Evolutionary conservation across 2,329 filamentous ascomycete species (phyloP), one percentile per base, ranked within the genome.

Genomic region (Apiospora koreana): DNA sequence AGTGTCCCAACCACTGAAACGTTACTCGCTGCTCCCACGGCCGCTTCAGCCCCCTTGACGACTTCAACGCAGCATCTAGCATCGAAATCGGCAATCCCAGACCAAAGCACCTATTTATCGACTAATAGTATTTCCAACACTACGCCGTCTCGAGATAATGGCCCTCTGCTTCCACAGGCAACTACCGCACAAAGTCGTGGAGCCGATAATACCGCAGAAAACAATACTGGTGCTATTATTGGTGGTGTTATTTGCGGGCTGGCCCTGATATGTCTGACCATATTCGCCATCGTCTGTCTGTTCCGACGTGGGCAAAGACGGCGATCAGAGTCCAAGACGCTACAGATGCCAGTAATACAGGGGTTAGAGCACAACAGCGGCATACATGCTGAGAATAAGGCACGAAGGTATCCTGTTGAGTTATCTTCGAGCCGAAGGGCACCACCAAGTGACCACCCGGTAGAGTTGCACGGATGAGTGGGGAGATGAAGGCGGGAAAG

Each of bases 181-280:
- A 31, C 48, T 4, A 18, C 25, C 31, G 7, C 25, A 21, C 48
- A 18, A 2, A 28, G 48, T 25, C 10, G 25, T 16, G 28, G 10
- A 21, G 14, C 50, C 16, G 50, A 8, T 1, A 45, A 16, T 9
- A 9, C 67, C 4, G 18, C 48, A 28, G 10, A 31, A 16, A 68
- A 65, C 31, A 28, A 64, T 23, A 69, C 68, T 9, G 68, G 68
- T 8, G 68, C 68, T 21, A 65, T 69, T 7, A 65, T 69, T 28
- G 68, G 68, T n/a, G 68, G 68, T 23, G 42, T 41, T 10, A 45
- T 69, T 3, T 54, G 68, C 16, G 68, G 54, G 21, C 25, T 69
- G 16, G 54, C 68, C 1, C 23, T 65, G 25, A 25, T 69, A n/a
- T 64, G 68, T 9, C 14, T 69, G 23, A 69, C 68, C 23, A 43